Evolutionary conservation across 2,329 filamentous ascomycete species (phyloP).

Genomic region (Diaporthe humulicola): DNA sequence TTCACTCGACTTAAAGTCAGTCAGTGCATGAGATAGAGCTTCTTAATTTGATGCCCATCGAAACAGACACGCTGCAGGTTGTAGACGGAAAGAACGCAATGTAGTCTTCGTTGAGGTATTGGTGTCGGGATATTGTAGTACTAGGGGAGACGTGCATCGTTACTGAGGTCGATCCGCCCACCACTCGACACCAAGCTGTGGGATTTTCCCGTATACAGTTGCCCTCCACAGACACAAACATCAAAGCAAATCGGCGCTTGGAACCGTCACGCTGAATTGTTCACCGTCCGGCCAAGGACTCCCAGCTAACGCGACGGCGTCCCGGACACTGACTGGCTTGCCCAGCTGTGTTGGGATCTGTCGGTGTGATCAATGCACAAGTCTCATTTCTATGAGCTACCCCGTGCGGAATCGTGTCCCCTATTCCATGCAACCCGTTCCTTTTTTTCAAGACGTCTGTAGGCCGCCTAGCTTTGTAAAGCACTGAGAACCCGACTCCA

Average conservation of each 20-base stretch:
- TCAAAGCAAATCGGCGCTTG: background rate
- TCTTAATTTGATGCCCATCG: slow-evolving; percentile 11
- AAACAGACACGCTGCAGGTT: background rate
- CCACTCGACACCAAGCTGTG: background rate
- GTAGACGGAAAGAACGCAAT: background rate
- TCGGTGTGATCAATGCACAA: slow-evolving; percentile 46
- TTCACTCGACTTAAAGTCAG: slow-evolving; percentile 15
- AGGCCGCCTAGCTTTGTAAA: slow-evolving; percentile 40
- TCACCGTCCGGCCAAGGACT: slow-evolving; percentile 2
- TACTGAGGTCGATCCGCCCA: background rate
- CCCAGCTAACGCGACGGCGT: background rate
- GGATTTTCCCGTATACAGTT: background rate
- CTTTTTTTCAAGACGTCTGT: slow-evolving; percentile 37
- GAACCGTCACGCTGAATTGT: background rate
- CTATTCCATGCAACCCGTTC: slow-evolving; percentile 48
- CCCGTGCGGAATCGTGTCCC: slow-evolving; percentile 46
- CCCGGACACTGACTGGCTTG: background rate
- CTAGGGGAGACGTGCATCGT: slow-evolving; percentile 1
- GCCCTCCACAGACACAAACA: slow-evolving; percentile 21
- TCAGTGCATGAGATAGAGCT: slow-evolving; percentile 9
- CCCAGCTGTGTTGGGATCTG: slow-evolving; percentile 23
- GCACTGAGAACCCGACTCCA: slow-evolving; percentile 43
- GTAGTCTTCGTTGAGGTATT: slow-evolving; percentile 17
- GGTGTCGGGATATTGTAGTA: slow-evolving; percentile 4
- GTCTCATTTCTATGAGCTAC: slow-evolving; percentile 49